These are phyloP conservation scores for Albugo candida DNA, from an alignment of 352 stramenopile species.

Conservation along the genomic window DNA sequence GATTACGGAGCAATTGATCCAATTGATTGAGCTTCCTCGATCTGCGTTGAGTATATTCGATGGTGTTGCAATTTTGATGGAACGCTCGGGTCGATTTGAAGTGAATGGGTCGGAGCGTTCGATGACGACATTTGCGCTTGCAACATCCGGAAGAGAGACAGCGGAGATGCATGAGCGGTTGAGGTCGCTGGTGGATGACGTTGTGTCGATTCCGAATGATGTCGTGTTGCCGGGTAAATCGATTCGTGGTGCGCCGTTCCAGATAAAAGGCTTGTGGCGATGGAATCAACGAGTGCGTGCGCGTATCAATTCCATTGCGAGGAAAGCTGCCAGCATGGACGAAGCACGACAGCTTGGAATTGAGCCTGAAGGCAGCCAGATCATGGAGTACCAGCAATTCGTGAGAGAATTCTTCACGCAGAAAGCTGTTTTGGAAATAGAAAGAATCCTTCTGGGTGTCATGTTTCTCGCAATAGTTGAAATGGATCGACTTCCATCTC, in stretches of 20 bases:
- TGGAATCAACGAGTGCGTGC: conserved; percentile 35
- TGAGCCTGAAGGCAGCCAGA: conserved; percentile 47
- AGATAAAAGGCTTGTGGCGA: conserved; percentile 49
- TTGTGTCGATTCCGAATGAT: conserved; percentile 42
- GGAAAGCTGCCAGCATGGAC: conserved; percentile 37
- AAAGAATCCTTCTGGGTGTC: not conserved
- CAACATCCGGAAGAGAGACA: conserved; percentile 17
- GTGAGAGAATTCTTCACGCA: conserved; percentile 63
- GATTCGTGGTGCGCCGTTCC: conserved; percentile 51
- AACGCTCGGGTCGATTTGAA: conserved; percentile 46
- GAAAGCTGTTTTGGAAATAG: not conserved
- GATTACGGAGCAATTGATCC: conserved; percentile 53
- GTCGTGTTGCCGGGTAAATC: conserved; percentile 37
- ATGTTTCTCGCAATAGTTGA: not conserved
- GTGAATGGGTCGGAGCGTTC: conserved; percentile 14
- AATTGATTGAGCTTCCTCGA: conserved; percentile 41
- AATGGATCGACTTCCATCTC: not conserved
- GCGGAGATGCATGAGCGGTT: conserved; percentile 46
- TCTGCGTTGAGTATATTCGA: conserved; percentile 38
- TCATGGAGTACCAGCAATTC: conserved; percentile 42
- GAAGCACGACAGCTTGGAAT: conserved; percentile 33
- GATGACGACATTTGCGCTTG: conserved; percentile 45
- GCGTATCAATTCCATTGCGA: conserved; percentile 35
- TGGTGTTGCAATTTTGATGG: conserved; percentile 47
- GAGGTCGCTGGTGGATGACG: conserved; percentile 53